Percentiles rank a stretch among this genome's conserved stretches.
Evolutionary conservation across 805 yeast species (phyloP).

Genomic region (Wickerhamomyces tratensis): DNA sequence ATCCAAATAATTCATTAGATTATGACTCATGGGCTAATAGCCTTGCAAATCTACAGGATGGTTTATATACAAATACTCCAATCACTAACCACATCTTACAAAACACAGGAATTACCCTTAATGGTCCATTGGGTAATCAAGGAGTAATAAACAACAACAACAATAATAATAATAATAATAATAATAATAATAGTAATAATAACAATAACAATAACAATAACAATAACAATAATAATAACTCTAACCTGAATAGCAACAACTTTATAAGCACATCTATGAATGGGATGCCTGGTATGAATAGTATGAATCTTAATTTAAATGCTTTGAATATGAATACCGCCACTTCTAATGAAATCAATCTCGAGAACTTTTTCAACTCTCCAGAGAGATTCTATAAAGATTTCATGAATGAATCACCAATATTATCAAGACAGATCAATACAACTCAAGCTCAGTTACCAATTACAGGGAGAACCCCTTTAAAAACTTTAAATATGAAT

Average conservation of each 20-base stretch:
- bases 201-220: neutral
- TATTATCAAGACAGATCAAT: slow-evolving; percentile 5
- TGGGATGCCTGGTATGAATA: slow-evolving; percentile 1
- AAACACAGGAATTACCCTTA: slow-evolving; percentile 1
- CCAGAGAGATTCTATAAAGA: slow-evolving; percentile 19
- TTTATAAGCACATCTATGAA: neutral
- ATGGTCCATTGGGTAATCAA: neutral
- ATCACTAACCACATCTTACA: slow-evolving; percentile 12
- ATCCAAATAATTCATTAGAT: slow-evolving; percentile 12
- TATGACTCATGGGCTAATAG: slow-evolving; percentile 19
- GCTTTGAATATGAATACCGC: too few species aligned
- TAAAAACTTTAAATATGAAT: slow-evolving; percentile 11
- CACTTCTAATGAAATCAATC: slow-evolving; percentile 1
- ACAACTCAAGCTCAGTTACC: neutral
- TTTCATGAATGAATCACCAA: slow-evolving; percentile 18
- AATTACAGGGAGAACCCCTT: slow-evolving; percentile 15
- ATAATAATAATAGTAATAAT: too few species aligned
- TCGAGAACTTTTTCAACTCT: slow-evolving; percentile 13
- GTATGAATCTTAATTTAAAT: too few species aligned
- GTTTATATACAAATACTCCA: slow-evolving; percentile 17
- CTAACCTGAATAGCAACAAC: neutral
- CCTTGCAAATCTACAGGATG: slow-evolving; percentile 16
- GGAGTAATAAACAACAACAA: neutral
- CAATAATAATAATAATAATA: neutral
- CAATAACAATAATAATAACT: neutral